Percentiles rank a stretch among this genome's conserved stretches.
phyloP scores from a whole-genome alignment of 495 filamentous ascomycete species.

The Tuber calosporum region DNA sequence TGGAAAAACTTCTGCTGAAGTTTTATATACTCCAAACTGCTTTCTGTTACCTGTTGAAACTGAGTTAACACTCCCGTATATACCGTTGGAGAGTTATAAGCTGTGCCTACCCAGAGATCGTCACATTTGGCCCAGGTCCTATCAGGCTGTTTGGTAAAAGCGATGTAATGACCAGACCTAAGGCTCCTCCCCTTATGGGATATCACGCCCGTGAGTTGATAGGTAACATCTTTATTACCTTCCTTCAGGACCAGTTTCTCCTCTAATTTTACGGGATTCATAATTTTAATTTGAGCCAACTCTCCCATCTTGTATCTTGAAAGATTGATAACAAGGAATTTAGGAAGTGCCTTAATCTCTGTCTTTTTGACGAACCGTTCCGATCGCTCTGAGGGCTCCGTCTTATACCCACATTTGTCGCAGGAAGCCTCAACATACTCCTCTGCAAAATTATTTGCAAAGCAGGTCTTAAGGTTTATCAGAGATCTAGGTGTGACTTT shows the following conservation, averaged over 20 bases:
- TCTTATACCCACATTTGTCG: slow-evolving; percentile 36
- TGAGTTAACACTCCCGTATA: neutral
- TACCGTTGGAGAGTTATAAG: neutral
- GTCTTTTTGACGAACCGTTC: slow-evolving; percentile 26
- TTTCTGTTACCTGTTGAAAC: neutral
- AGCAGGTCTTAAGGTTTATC: slow-evolving; percentile 13
- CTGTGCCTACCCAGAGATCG: slow-evolving; percentile 23
- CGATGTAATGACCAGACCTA: slow-evolving; percentile 37
- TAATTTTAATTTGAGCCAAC: slow-evolving; percentile 15
- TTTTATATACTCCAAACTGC: neutral
- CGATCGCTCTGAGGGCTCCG: slow-evolving; percentile 21
- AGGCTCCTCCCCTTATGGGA: slow-evolving; percentile 24
- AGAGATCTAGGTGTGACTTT: neutral
- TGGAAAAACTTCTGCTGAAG: neutral
- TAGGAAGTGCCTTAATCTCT: slow-evolving; percentile 24
- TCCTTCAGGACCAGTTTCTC: slow-evolving; percentile 22
- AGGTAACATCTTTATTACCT: slow-evolving; percentile 11
- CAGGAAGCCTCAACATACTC: slow-evolving; percentile 37
- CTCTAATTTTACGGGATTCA: slow-evolving; percentile 27
- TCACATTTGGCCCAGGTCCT: slow-evolving; percentile 34
- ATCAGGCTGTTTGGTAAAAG: slow-evolving; percentile 34
- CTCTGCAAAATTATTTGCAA: slow-evolving; percentile 19
- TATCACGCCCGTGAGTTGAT: slow-evolving; percentile 27
- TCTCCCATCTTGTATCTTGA: slow-evolving; percentile 24
- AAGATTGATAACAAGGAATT: slow-evolving; percentile 31